Base-by-base conservation (phyloP, 2,329 filamentous ascomycete genomes). In the Akanthomyces dipterigenus region DNA sequence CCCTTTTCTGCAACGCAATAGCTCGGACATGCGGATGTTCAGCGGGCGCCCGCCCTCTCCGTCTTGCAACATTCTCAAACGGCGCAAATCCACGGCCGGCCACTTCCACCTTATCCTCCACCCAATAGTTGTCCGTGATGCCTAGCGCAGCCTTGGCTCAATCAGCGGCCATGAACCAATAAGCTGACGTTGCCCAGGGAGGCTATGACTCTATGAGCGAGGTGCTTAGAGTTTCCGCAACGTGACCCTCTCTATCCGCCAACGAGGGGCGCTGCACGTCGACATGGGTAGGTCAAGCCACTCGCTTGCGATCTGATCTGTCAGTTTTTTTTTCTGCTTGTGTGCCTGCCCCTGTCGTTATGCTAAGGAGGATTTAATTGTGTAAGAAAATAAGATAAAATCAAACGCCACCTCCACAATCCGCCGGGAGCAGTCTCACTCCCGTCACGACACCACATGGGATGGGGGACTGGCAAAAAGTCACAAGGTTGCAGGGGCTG, bases 391-490 rank as follows among this genome's bases (percentile, higher is more conserved):
- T 9, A 49, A 28, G 26, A 20, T 20, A 11, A 50, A 34, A 14
- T 3, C 4, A 8, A 51, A 42, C 55, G 45, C 55, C 55, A 58
- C 55, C 55, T 58, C 55, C 55, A 50, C 55, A 50, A 31, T 9
- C 31, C 55, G 43, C 3, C 5, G 34, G 34, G 31, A 38, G 36
- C 43, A 24, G 43, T 46, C 43, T 31, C 28, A 16, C 26, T 49
- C 46, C 5, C 14, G 12, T 26, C 20, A 20, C 12, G 46, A 42
- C 18, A 50, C 55, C 55, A 58, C 55, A 58, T 58, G 55, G 55
- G 43, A 48, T 38, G 11, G 40, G 24, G 22, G 53, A 40, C 51
- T 45, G 40, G 42, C n/a, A 16, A 16, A 26, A 48, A 48, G 20
- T 38, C 43, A 26, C n/a, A 28, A 38, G 42, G 12, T 55, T 55